A percentile compares a stretch with the other conserved stretches of the same genome.
Conservation (phyloP, 495 filamentous ascomycete genomes). For the Apodospora peruviana region DNA sequence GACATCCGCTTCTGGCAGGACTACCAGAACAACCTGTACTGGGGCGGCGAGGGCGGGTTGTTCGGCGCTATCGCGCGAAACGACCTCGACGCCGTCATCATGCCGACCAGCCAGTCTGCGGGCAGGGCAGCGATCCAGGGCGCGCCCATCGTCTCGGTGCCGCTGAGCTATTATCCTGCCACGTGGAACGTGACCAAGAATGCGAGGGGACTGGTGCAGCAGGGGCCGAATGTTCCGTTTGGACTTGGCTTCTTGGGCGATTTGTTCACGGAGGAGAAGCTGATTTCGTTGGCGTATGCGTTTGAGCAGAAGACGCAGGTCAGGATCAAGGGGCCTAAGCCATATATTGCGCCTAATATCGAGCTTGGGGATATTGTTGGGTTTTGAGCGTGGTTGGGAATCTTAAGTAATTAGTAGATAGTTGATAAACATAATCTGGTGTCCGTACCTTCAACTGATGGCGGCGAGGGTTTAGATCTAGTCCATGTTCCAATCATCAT, state of each 20-base stretch:
- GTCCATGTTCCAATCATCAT: background rate
- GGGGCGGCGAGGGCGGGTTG: conserved; percentile 19
- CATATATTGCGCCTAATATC: background rate
- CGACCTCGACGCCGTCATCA: conserved; percentile 37
- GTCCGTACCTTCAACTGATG: background rate
- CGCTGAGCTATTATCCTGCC: conserved; percentile 27
- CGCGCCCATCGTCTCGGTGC: conserved; percentile 38
- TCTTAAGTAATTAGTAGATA: background rate
- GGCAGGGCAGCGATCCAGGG: conserved; percentile 22
- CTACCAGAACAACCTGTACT: conserved; percentile 10
- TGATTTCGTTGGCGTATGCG: conserved; percentile 61
- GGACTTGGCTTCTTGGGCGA: conserved; percentile 46
- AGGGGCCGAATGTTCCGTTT: conserved; percentile 16
- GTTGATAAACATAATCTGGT: background rate
- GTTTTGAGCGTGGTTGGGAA: background rate
- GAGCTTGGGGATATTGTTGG: background rate
- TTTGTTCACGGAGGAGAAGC: conserved; percentile 47
- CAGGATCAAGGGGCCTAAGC: background rate
- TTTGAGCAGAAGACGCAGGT: conserved; percentile 59
- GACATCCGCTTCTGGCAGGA: conserved; percentile 8
- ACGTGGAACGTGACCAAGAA: conserved; percentile 8
- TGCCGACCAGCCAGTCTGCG: conserved; percentile 29
- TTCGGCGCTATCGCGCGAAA: conserved; percentile 25
- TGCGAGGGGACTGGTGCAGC: conserved; percentile 7
- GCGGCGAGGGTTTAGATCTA: background rate